These are phyloP conservation scores for Lycium barbarum DNA, from an alignment of 257 asterid genomes.

Conservation along the genomic window DNA sequence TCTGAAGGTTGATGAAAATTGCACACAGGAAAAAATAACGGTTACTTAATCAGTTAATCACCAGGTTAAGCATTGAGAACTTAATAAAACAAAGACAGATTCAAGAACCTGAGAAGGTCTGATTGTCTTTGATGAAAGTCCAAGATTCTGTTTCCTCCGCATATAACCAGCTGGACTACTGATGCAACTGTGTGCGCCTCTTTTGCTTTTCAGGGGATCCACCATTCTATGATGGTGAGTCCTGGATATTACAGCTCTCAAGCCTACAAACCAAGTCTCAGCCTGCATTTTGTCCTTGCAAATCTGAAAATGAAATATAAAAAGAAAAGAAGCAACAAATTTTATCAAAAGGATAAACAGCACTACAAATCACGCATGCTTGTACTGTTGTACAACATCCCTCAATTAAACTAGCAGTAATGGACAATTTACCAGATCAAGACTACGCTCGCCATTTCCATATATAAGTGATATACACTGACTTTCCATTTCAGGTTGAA, in stretches of 20 bases:
- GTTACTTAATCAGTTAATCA: background rate
- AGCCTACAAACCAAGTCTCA: conserved; percentile 57
- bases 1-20: background rate
- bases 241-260: conserved; percentile 50
- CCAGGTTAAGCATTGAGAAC: background rate
- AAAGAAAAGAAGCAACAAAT: background rate
- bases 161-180: conserved; percentile 60
- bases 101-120: conserved; percentile 44
- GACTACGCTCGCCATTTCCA: conserved; percentile 49
- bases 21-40: background rate
- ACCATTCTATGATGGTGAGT: conserved; percentile 35
- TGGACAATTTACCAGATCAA: conserved; percentile 48
- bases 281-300: conserved; percentile 63
- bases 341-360: background rate
- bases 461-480: conserved; percentile 54
- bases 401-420: background rate
- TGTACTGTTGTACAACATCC: background rate
- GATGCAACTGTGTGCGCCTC: conserved; percentile 58
- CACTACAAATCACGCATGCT: background rate
- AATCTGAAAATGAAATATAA: conserved; percentile 38
- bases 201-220: conserved; percentile 38
- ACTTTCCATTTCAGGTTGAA: conserved; percentile 51
- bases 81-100: background rate
- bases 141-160: conserved; percentile 55
- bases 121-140: conserved; percentile 40